Conservation (phyloP, 441 rosid species). For the Erodium texanum region DNA sequence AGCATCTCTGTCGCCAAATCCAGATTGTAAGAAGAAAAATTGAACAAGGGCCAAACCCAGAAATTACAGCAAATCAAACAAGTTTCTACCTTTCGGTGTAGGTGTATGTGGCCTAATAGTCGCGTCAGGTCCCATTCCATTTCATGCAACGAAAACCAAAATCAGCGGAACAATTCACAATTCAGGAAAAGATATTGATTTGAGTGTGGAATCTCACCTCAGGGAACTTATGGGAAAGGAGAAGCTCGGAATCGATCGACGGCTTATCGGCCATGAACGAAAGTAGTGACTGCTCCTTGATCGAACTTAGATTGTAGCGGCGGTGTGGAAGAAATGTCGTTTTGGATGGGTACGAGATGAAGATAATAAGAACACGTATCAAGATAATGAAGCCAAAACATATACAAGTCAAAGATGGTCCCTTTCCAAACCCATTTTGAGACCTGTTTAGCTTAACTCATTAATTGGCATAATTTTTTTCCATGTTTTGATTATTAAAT, state of each 20-base stretch:
- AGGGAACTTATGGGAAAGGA: constrained; percentile 1
- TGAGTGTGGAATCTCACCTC: not conserved
- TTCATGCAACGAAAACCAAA: not conserved
- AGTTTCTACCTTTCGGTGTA: constrained; percentile 4
- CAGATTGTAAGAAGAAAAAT: not conserved
- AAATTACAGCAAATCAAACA: not conserved
- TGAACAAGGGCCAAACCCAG: not conserved
- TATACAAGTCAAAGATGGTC: not conserved
- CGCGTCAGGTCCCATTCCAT: not conserved
- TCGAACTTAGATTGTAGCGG: not conserved
- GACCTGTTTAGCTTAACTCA: too few relatives aligned
- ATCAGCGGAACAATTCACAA: not conserved
- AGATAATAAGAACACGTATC: too few relatives aligned
- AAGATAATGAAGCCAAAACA: too few relatives aligned
- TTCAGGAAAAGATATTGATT: not conserved
- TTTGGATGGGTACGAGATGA: not conserved
- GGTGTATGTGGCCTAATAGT: not conserved
- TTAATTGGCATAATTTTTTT: too few relatives aligned
- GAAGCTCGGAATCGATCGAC: not conserved
- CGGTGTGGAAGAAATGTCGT: not conserved
- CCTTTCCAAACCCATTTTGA: not conserved
- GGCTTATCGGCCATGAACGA: not conserved
- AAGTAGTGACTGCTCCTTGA: not conserved
- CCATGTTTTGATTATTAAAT: too few relatives aligned
- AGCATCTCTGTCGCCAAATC: constrained; percentile 47